phyloP scores from a whole-genome alignment of 2,329 filamentous ascomycete species.

The Claviceps monticola region DNA sequence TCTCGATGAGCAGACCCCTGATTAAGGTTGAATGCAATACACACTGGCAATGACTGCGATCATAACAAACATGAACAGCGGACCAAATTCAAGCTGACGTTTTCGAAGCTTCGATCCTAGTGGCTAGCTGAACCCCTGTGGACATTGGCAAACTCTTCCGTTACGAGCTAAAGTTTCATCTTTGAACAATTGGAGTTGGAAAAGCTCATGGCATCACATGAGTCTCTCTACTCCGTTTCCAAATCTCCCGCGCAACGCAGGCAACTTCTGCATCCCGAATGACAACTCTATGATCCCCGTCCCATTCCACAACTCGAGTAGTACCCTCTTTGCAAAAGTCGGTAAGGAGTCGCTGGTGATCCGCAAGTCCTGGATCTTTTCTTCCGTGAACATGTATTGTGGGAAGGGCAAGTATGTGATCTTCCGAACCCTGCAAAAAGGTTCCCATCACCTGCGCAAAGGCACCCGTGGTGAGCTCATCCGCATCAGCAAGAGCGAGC shows the following conservation, averaged over 20 bases:
- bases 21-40: too few species aligned
- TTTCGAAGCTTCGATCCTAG: too few species aligned
- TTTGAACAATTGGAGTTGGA: not conserved
- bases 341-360: conserved; percentile 24
- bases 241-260: not conserved
- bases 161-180: not conserved
- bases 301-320: not conserved
- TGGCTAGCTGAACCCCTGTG: too few species aligned
- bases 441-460: not conserved
- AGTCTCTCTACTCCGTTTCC: not conserved
- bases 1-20: too few species aligned
- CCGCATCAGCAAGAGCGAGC: not conserved
- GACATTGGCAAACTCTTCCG: not conserved
- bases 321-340: not conserved
- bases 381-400: conserved; percentile 21
- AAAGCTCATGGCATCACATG: not conserved
- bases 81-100: too few species aligned
- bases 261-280: not conserved
- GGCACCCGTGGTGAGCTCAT: not conserved
- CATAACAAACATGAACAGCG: too few species aligned
- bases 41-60: too few species aligned
- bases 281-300: not conserved
- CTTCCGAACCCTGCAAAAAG: not conserved
- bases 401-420: conserved; percentile 5
- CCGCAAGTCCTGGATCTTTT: conserved; percentile 42